phyloP scores from a whole-genome alignment of 140 eudicot species.

The Stevia rebaudiana region DNA sequence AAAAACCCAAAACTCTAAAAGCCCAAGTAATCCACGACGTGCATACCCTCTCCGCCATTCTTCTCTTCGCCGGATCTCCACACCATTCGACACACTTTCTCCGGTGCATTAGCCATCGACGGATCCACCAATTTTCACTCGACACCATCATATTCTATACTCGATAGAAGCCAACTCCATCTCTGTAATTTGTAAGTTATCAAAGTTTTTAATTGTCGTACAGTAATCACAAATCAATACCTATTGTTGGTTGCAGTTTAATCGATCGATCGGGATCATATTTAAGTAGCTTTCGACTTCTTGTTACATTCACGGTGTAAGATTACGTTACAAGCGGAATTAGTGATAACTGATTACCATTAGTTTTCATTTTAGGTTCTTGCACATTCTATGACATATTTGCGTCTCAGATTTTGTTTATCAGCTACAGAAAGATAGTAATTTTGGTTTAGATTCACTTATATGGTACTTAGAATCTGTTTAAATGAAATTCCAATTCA shows the following conservation, averaged over 20 bases:
- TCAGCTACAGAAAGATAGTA: neutral
- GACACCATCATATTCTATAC: neutral
- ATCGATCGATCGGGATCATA: neutral
- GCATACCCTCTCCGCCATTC: neutral
- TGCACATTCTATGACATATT: neutral
- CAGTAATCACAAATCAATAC: neutral
- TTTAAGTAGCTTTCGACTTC: neutral
- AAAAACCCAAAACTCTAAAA: neutral
- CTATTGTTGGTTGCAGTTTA: neutral
- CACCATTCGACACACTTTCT: neutral
- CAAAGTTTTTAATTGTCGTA: neutral
- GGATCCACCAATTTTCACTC: conserved; percentile 3
- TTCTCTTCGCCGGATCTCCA: neutral
- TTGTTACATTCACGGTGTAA: neutral
- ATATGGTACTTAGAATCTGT: neutral
- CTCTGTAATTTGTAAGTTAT: conserved; percentile 7
- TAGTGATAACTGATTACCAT: too few species aligned
- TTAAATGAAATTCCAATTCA: neutral
- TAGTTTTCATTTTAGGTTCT: neutral
- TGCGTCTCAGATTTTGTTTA: neutral
- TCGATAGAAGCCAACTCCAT: neutral
- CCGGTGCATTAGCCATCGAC: neutral
- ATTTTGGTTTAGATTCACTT: neutral
- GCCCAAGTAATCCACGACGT: neutral
- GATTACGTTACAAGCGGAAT: neutral